Base-by-base conservation (phyloP, 2,329 filamentous ascomycete genomes). In the Gyromitra esculenta region DNA sequence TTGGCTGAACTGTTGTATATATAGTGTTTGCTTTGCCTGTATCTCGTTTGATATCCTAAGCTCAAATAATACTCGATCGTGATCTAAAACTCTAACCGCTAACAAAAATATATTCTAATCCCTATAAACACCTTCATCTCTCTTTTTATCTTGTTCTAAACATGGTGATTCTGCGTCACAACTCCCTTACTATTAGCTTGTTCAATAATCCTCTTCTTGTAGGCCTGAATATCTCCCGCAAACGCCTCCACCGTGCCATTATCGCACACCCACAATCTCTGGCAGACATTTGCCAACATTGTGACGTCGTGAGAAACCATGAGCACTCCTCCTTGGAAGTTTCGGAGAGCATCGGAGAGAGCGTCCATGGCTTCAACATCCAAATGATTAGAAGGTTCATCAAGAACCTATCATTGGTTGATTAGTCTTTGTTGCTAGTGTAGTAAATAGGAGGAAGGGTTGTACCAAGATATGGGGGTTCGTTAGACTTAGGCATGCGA, bases 311-410 rank as follows among this genome's bases (percentile, higher is more conserved):
- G 96, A 82, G 92, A 97, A 73, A 99, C 96, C 94, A 99, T 98
- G 81, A 99, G 86, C 72, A 99, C 94, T 83, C 96, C 96, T 77
- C 96, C 96, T 85, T 97, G 89, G 85, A 98, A 99, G 79, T 91
- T 89, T 80, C 90, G 88, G 80, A 99, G 86, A 15, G 96, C 96
- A 39, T 91, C 90, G 3, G 93, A 91, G 67, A 99, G 87, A 9
- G 96, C 95, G 84, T 99, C 96, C 96, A 99, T 97, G 79, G 96
- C 96, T 84, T 99, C 96, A 81, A 99, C 98, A 89, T 99, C 96
- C 81, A 99, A 87, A 84, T 99, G 96, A 86, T 99, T 99, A 79
- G 93, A 97, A 83, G 96, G 96, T 85, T 99, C 96, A 88, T 99
- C 96, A 65, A 99, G 92, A 77, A 99, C 95, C 72, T 74, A 21